Evolutionary conservation across 2,329 filamentous ascomycete genomes (phyloP).

Genomic region (Ceratocystis eucalypticola): DNA sequence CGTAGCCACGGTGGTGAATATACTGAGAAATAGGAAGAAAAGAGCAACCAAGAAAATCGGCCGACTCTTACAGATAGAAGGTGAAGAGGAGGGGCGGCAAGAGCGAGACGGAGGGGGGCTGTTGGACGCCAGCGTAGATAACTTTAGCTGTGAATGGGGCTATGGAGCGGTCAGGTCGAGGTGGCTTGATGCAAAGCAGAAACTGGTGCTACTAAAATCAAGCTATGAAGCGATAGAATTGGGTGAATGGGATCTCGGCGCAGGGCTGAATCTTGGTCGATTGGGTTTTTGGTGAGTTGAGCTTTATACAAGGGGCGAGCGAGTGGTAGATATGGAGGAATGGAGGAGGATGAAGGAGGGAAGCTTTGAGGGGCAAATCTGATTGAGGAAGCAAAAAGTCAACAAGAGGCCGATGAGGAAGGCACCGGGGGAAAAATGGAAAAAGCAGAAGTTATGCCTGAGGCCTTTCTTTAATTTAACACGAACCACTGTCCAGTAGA

Average conservation of each 20-base stretch:
- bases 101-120: background rate
- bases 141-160: background rate
- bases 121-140: slow-evolving; percentile 12
- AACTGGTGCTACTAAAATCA: background rate
- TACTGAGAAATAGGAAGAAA: slow-evolving; percentile 43
- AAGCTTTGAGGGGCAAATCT: background rate
- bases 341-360: background rate
- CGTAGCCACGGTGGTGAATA: slow-evolving; percentile 53
- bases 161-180: background rate
- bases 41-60: slow-evolving; percentile 26
- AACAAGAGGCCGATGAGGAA: background rate
- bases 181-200: background rate
- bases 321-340: background rate
- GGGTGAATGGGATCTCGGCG: background rate
- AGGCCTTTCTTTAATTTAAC: background rate
- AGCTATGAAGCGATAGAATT: background rate
- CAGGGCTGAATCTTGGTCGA: background rate
- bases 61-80: slow-evolving; percentile 13
- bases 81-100: slow-evolving; percentile 8
- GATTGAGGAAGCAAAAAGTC: background rate
- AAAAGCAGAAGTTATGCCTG: background rate
- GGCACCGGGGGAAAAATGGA: background rate
- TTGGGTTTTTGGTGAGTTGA: background rate
- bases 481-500: background rate
- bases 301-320: background rate